phyloP scores from a whole-genome alignment of 331 rosid species.

The Cucumis variabilis region DNA sequence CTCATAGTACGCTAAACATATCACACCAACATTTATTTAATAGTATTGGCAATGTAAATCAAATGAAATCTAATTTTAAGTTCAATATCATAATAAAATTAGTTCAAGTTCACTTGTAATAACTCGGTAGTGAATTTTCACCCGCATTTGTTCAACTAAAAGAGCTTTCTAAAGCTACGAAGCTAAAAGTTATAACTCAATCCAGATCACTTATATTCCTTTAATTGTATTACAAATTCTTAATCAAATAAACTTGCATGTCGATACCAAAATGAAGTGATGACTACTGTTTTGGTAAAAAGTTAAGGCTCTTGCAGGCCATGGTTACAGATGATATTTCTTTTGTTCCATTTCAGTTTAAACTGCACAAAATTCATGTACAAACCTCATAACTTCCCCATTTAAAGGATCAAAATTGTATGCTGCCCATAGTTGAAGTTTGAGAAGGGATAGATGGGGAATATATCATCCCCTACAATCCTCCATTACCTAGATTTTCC shows the following conservation, averaged over 20 bases:
- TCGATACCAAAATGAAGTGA: background rate
- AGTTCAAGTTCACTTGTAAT: background rate
- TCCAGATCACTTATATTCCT: background rate
- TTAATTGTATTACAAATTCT: background rate
- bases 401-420: background rate
- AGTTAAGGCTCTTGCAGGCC: background rate
- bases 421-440: background rate
- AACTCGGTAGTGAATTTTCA: background rate
- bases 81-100: background rate
- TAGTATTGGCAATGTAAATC: background rate
- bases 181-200: background rate
- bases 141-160: no score
- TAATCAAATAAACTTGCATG: background rate
- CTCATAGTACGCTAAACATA: background rate
- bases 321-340: background rate
- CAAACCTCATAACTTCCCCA: constrained; percentile 21
- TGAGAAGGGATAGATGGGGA: background rate
- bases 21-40: background rate
- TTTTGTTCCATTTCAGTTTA: background rate
- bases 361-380: constrained; percentile 3
- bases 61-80: background rate
- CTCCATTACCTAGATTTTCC: background rate
- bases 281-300: background rate
- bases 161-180: background rate
- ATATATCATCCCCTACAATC: background rate